Base-by-base conservation (phyloP, 108 stramenopile species). In the Skeletonema menzelii region DNA sequence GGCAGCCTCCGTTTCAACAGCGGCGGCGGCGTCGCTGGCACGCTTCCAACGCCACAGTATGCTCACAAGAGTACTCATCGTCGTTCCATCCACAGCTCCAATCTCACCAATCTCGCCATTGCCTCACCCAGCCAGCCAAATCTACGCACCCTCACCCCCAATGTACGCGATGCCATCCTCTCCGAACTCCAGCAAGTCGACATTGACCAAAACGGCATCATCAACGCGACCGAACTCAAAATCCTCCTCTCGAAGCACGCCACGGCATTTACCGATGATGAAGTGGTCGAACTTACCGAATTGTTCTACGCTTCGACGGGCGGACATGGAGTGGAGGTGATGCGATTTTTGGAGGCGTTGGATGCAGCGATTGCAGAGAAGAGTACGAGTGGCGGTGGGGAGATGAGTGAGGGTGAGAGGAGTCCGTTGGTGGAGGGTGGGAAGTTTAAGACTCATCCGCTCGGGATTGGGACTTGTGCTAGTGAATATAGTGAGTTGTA, bases 151-250 rank as follows among this genome's bases (percentile, higher is more conserved):
- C 65, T 78, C n/a, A 27, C 62, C 14, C 57, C 77, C 2, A 28
- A 62, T 12, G 32, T 79, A 14, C 64, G 70, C 27, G 47, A 44
- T 24, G 63, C 59, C 38, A 73, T 79, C 72, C 59, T 53, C 42
- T 27, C 59, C 44, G 77, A 79, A 8, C 77, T 79, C 34, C 12
- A 42, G 7, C 35, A 42, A 27, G 63, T 66, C 59, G 89, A 90
- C 28, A 53, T 76, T 22, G 59, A 74, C 58, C 22, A 34, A 22
- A 72, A 82, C 34, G 82, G 82, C 11, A 68, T 53, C 53, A 82
- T 94, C 56, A 86, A 88, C 53, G 79, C 90, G 6, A 86, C 87
- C 12, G 93, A 94, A 69, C 76, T 94, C 46, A 82, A 78, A 15
- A 31, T 31, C 17, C 82, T 94, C 0, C 67, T 94, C 8, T 80